These are phyloP conservation scores for Hortiboletus flavorubellus DNA, from an alignment of 768 basidiomycete genomes.

Conservation along the genomic window DNA sequence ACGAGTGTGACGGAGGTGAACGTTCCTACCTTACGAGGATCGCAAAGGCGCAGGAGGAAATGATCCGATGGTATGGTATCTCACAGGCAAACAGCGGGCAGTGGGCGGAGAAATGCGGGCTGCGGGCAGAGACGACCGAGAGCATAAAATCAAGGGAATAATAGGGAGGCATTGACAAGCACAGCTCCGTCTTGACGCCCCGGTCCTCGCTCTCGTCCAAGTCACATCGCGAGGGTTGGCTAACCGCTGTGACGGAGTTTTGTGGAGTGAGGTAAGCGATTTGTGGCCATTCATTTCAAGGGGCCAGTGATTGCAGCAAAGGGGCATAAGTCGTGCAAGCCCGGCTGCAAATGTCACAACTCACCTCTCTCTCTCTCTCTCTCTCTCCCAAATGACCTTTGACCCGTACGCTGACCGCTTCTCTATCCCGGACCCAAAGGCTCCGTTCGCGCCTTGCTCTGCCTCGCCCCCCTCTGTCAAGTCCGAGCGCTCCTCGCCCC, in stretches of 20 bases:
- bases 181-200: not conserved
- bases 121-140: not conserved
- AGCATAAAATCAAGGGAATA: not conserved
- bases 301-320: not conserved
- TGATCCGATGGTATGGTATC: not conserved
- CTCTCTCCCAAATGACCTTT: conserved; percentile 18
- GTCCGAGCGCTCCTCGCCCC: conserved; percentile 27
- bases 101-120: conserved; percentile 1
- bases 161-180: not conserved
- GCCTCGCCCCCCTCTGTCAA: conserved; percentile 23
- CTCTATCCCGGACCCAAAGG: conserved; percentile 11
- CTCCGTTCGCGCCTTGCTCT: not conserved
- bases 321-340: conserved; percentile 5
- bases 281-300: not conserved
- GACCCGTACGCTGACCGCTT: conserved; percentile 21
- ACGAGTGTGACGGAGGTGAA: no score
- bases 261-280: conserved; percentile 18
- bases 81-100: no score
- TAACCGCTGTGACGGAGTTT: not conserved
- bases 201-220: no score
- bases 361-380: not conserved
- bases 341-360: not conserved
- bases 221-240: no score
- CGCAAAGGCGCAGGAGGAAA: not conserved
- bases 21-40: not conserved